A percentile compares a stretch with the other conserved stretches of the same genome.
Evolutionary conservation across 805 yeast species (phyloP).

Genomic region (Sugiyamaella boreocaroliniensis): DNA sequence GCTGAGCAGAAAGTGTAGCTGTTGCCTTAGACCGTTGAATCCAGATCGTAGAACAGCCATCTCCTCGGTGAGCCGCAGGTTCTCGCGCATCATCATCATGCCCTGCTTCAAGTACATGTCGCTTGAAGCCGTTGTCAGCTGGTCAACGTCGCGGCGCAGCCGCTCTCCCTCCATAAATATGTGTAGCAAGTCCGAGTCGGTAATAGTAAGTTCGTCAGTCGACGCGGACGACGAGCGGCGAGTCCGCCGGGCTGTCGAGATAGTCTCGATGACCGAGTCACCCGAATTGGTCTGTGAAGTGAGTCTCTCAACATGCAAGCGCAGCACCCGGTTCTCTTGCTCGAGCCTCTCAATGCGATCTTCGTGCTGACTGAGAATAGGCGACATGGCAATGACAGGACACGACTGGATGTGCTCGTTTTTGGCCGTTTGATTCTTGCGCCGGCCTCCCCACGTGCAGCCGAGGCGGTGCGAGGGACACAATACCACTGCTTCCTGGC

Average conservation of each 20-base stretch:
- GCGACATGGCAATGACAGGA: slow-evolving; percentile 23
- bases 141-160: slow-evolving; percentile 30
- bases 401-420: slow-evolving; percentile 24
- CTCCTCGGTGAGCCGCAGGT: slow-evolving; percentile 29
- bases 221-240: slow-evolving; percentile 1
- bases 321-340: slow-evolving; percentile 29
- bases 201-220: slow-evolving; percentile 7
- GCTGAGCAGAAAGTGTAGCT: slow-evolving; percentile 28
- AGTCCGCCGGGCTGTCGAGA: slow-evolving; percentile 11
- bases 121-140: slow-evolving; percentile 24
- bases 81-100: slow-evolving; percentile 31
- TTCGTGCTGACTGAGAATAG: slow-evolving; percentile 25
- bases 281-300: slow-evolving; percentile 4
- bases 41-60: slow-evolving; percentile 27
- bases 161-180: slow-evolving; percentile 30
- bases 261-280: background rate
- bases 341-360: slow-evolving; percentile 25
- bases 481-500: slow-evolving; percentile 17
- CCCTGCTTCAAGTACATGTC: slow-evolving; percentile 31
- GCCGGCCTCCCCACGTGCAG: slow-evolving; percentile 22
- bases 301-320: slow-evolving; percentile 24
- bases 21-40: slow-evolving; percentile 32
- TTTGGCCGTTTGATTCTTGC: slow-evolving; percentile 10
- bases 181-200: slow-evolving; percentile 16
- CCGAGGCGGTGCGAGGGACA: slow-evolving; percentile 27